These are phyloP conservation scores for Wallacemonas collosoma DNA, from an alignment of 208 protist species.

Conservation along the genomic window DNA sequence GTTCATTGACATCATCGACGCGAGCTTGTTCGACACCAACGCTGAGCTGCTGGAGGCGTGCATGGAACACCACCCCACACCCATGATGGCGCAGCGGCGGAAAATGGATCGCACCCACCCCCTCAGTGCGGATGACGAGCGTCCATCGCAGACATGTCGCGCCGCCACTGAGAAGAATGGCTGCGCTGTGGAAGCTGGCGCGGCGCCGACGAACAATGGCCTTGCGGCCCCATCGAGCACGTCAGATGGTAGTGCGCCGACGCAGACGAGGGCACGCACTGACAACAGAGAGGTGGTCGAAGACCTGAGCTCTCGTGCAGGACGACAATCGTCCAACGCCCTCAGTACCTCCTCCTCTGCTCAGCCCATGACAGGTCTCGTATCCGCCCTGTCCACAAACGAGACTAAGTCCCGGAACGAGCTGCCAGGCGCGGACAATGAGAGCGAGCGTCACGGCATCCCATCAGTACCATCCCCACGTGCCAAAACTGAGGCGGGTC, in stretches of 20 bases:
- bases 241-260: no score
- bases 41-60: conserved; percentile 43
- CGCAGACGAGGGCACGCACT: background rate
- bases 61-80: conserved; percentile 12
- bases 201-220: background rate
- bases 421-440: background rate
- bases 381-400: background rate
- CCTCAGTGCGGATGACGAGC: background rate
- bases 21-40: conserved; percentile 50
- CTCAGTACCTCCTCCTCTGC: background rate
- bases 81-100: conserved; percentile 23
- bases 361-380: background rate
- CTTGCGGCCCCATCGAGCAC: background rate
- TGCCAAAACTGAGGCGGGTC: no score
- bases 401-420: background rate
- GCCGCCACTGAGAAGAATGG: background rate
- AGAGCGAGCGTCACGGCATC: background rate
- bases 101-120: background rate
- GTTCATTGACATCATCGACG: conserved; percentile 51
- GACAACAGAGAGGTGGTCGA: background rate
- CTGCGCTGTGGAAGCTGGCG: background rate
- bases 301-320: background rate
- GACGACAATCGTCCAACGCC: background rate
- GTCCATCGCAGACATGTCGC: background rate
- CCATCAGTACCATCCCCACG: no score